Percentiles rank a stretch among this genome's conserved stretches.
Conservation (phyloP, 805 yeast species). For the Schizosaccharomyces osmophilus region DNA sequence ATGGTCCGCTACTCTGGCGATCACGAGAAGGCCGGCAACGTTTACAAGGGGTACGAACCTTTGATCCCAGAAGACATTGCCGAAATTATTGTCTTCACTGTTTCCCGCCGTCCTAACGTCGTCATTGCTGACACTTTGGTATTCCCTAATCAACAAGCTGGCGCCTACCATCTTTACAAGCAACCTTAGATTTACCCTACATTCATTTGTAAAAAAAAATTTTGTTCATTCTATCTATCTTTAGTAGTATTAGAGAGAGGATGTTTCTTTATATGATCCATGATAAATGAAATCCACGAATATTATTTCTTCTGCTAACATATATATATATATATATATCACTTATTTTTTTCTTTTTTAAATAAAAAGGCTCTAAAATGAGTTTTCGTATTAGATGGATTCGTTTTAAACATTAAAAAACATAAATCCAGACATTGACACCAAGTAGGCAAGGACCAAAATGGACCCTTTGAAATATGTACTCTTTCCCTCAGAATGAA, state of each 20-base stretch:
- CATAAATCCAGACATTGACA: slow-evolving; percentile 45
- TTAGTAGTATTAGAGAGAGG: too few relatives aligned
- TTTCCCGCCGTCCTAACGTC: slow-evolving; percentile 39
- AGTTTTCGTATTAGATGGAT: too few relatives aligned
- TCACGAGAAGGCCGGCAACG: slow-evolving; percentile 31
- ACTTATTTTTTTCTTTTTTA: too few relatives aligned
- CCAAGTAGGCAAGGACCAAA: slow-evolving; percentile 49
- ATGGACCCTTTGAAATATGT: slow-evolving; percentile 71
- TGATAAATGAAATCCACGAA: too few relatives aligned
- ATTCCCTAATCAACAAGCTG: slow-evolving; percentile 35
- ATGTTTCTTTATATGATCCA: too few relatives aligned
- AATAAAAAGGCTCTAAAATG: too few relatives aligned
- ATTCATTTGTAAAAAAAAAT: too few relatives aligned
- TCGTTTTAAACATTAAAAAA: not conserved
- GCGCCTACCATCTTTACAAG: slow-evolving; percentile 8
- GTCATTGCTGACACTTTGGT: slow-evolving; percentile 63
- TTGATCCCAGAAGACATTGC: slow-evolving; percentile 51
- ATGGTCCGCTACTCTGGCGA: slow-evolving; percentile 42
- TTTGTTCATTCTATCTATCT: too few relatives aligned
- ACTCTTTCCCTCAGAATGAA: slow-evolving; percentile 89
- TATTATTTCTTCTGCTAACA: too few relatives aligned
- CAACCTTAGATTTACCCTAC: not conserved
- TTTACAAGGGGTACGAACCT: slow-evolving; percentile 46
- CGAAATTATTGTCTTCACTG: slow-evolving; percentile 40
- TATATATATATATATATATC: too few relatives aligned